A percentile compares a stretch with the other conserved stretches of the same genome.
Evolutionary conservation across 176 grass and related monocot genomes (phyloP).

Genomic region (Ensete ventricosum): DNA sequence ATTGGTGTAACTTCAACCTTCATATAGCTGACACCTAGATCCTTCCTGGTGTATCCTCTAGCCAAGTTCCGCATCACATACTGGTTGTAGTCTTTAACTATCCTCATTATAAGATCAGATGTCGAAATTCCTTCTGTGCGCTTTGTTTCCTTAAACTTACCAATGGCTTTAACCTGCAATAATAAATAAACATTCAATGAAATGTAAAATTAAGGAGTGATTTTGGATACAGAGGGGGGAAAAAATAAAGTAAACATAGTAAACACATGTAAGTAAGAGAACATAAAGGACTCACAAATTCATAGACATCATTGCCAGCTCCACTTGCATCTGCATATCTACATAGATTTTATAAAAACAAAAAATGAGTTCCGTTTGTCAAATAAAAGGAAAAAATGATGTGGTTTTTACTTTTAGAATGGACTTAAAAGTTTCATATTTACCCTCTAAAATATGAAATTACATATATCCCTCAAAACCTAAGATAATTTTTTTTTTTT

Average conservation of each 20-base stretch:
- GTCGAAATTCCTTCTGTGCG: slow-evolving; percentile 95
- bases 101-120: slow-evolving; percentile 97
- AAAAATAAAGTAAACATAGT: slow-evolving; percentile 8
- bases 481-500: no score
- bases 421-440: no score
- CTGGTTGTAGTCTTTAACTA: slow-evolving; percentile 92
- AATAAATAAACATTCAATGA: slow-evolving; percentile 14
- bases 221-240: neutral
- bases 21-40: slow-evolving; percentile 95
- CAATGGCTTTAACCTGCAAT: slow-evolving; percentile 68
- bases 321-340: slow-evolving; percentile 98
- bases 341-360: slow-evolving; percentile 28
- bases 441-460: no score
- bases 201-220: slow-evolving; percentile 3
- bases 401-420: no score
- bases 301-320: slow-evolving; percentile 86
- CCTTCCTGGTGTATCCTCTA: slow-evolving; percentile 82
- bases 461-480: no score
- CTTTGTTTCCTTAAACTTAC: slow-evolving; percentile 89
- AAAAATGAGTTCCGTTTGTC: neutral
- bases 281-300: slow-evolving; percentile 49
- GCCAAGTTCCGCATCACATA: slow-evolving; percentile 98
- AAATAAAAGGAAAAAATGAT: neutral
- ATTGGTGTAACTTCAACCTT: slow-evolving; percentile 29
- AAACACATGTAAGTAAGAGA: neutral